Conservation (phyloP, 208 protist species). For the Trypanosoma theileri region DNA sequence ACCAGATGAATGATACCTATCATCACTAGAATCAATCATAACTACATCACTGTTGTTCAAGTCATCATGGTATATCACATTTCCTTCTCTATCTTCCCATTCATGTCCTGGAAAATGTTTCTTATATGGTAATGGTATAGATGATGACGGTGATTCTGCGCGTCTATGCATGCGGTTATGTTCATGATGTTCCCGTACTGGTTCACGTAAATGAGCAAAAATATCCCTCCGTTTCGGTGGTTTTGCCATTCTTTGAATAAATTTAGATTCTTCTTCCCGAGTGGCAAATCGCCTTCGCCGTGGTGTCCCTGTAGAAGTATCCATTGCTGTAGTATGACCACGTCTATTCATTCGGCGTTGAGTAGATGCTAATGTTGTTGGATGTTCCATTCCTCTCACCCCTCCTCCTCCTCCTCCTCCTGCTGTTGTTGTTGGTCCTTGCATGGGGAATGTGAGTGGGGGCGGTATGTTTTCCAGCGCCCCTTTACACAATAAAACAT, state of each 20-base stretch:
- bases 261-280: slow-evolving; percentile 11
- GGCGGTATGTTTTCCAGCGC: slow-evolving; percentile 24
- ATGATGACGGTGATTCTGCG: not conserved
- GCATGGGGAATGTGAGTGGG: not conserved
- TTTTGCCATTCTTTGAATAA: slow-evolving; percentile 20
- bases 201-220: not conserved
- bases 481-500: slow-evolving; percentile 64
- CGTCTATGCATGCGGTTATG: not conserved
- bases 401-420: too few relatives aligned
- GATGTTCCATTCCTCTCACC: not conserved
- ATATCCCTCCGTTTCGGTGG: slow-evolving; percentile 4
- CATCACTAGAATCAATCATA: slow-evolving; percentile 21
- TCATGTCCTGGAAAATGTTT: not conserved
- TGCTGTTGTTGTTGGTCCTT: not conserved
- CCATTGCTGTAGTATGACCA: not conserved
- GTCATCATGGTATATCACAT: not conserved
- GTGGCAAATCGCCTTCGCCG: slow-evolving; percentile 11
- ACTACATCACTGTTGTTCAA: slow-evolving; percentile 14
- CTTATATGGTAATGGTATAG: not conserved
- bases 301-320: not conserved
- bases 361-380: too few relatives aligned
- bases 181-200: not conserved
- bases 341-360: too few relatives aligned
- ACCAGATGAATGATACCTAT: not conserved
- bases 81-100: not conserved